Base-by-base conservation (phyloP, 495 filamentous ascomycete species). In the Podospora pseudoanserina region DNA sequence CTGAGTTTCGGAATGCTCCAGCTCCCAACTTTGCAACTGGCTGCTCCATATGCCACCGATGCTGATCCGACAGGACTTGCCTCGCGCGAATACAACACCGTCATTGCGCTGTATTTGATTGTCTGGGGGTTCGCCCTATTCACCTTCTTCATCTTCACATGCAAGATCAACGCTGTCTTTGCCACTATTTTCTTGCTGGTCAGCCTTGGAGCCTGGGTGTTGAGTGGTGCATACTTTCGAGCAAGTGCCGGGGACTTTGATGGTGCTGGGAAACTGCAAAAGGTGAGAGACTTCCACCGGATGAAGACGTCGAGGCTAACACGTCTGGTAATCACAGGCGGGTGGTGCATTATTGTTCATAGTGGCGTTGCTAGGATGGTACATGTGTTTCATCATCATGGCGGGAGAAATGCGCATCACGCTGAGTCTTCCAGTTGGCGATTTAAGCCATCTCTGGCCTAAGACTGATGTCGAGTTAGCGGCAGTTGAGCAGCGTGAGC, bases 91-190 rank as follows among this genome's bases (percentile, higher is more conserved):
- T 85, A 79, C 73, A 87, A 86, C 66, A 71, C 80, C 5, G 80
- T 78, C 0, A 71, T 87, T 13, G 84, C 76, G 0, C 65, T 87
- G 26, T 85, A 86, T 67, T 77, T 86, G 4, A 77, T 86, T 26
- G 81, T 85, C 2, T 86, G 84, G 85, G 85, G 85, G 0, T 87
- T 86, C 60, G 84, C 83, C 27, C 71, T 86, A 18, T 84, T 85
- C 63, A 86, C 84, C 0, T 86, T 85, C 69, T 86, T 83, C 73
- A 75, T 86, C 60, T 86, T 87, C 64, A 85, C 84, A 0, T 74
- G 80, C 16, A 83, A 83, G 75, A 85, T 85, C 61, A 86, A 87
- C 71, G 71, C 73, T 18, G 82, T 86, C 3, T 86, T 86, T 68
- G 84, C 85, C 0, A 32, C 72, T 2, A 86, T 87, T 67, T 86